Conservation (phyloP, 2,329 filamentous ascomycete genomes). For the Arachnomyces sp. region DNA sequence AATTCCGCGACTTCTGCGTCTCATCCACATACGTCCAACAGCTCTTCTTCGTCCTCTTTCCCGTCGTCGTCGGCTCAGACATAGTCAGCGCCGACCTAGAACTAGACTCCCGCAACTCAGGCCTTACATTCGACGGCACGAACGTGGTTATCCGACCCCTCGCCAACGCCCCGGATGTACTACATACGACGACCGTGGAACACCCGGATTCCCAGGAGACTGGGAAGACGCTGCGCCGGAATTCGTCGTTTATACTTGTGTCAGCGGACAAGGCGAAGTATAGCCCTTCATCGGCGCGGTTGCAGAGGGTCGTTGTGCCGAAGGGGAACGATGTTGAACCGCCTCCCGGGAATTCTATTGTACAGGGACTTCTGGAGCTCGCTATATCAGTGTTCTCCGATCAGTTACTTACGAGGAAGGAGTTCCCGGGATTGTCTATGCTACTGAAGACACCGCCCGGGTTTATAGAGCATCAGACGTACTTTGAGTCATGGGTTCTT, state of each 20-base stretch:
- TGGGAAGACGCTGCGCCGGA: conserved; percentile 62
- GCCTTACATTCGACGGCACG: conserved; percentile 74
- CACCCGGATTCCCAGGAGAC: conserved; percentile 38
- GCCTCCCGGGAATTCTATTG: conserved; percentile 56
- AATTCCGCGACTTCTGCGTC: conserved; percentile 75
- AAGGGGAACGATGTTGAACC: conserved; percentile 41
- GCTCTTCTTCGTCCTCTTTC: conserved; percentile 72
- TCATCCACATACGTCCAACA: conserved; percentile 74
- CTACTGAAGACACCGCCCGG: conserved; percentile 85
- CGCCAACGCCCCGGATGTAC: conserved; percentile 56
- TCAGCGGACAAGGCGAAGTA: conserved; percentile 58
- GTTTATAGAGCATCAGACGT: conserved; percentile 88
- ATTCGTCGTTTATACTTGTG: conserved; percentile 86
- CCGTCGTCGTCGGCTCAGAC: conserved; percentile 79
- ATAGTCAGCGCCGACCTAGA: conserved; percentile 76
- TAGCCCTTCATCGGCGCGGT: conserved; percentile 51
- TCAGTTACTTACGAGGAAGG: conserved; percentile 75
- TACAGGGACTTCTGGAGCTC: conserved; percentile 69
- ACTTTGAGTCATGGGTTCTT: conserved; percentile 86
- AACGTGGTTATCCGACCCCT: conserved; percentile 76
- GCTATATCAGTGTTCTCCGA: conserved; percentile 74
- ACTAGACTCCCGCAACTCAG: conserved; percentile 71
- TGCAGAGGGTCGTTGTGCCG: conserved; percentile 57
- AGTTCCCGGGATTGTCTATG: conserved; percentile 79
- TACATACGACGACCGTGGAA: conserved; percentile 61